Base-by-base conservation (phyloP, 805 yeast genomes). In the Saccharomycopsis fermentans region DNA sequence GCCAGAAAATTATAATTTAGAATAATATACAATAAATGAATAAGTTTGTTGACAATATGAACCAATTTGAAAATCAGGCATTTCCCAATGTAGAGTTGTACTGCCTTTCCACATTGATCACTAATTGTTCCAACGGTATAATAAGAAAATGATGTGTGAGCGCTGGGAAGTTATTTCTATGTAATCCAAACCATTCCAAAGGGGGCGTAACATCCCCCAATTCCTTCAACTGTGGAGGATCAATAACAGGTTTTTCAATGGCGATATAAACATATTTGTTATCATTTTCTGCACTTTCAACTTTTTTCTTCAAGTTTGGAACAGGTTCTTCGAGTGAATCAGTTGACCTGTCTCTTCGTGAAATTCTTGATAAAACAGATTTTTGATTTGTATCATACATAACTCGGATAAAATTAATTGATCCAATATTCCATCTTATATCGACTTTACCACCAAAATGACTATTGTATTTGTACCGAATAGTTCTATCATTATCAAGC, bases 161-260 rank as follows among this genome's bases (percentile, higher is more conserved):
- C 47, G 87, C 83, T 0, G 99, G 99, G 64, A 94, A 83, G 63
- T 84, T 81, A 65, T 86, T 81, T 63, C 98, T 78, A 69, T 94
- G 94, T 34, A 94, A 76, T 1, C 99, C 99, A 73, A 94, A 87
- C 99, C 99, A 94, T 69, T 94, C 99, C 59, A 94, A 73, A 1
- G 99, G 99, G 0, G 99, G 99, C 0, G 99, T 94, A 1, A 97
- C 98, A 71, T 86, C 91, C 27, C 99, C 98, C 65, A 94, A 76
- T 66, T 94, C 98, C 66, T 83, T 83, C 66, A 94, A 74, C 64
- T 86, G 92, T 1, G 98, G 98, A 19, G 94, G 87, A 62, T 87
- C 95, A 39, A 94, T 90, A 6, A 81, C 75, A 0, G 97, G 96
- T 11, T 86, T 87, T 39, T 78, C 82, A 11, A 87, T 66, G 0